Evolutionary conservation across 768 basidiomycete species (phyloP).

Genomic region (Pholiota conissans): DNA sequence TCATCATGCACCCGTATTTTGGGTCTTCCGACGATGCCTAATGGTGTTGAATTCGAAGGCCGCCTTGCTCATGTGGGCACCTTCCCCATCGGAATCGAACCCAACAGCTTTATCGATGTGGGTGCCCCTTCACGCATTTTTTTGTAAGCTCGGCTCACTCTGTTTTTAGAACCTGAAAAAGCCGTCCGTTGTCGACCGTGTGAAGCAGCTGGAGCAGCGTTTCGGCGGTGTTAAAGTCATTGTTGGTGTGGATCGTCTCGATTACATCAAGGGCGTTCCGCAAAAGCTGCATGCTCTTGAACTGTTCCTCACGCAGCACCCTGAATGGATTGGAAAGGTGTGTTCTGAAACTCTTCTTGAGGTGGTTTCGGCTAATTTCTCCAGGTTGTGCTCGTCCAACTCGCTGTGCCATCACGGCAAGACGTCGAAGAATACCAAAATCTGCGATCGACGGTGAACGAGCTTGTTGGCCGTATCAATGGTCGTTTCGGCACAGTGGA

Average conservation of each 20-base stretch:
- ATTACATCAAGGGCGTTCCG: slow-evolving; percentile 99
- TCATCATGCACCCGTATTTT: slow-evolving; percentile 98
- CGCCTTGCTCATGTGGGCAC: slow-evolving; percentile 96
- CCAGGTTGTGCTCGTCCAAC: slow-evolving; percentile 92
- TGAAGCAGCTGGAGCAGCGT: slow-evolving; percentile 80
- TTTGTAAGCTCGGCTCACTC: slow-evolving; percentile 5
- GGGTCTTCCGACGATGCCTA: slow-evolving; percentile 94
- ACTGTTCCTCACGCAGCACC: slow-evolving; percentile 94
- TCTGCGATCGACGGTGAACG: slow-evolving; percentile 91
- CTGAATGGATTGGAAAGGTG: slow-evolving; percentile 98
- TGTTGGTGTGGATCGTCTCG: slow-evolving; percentile 96
- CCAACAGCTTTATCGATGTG: slow-evolving; percentile 84
- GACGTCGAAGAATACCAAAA: slow-evolving; percentile 99
- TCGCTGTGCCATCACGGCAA: slow-evolving; percentile 96
- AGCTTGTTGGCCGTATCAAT: slow-evolving; percentile 97
- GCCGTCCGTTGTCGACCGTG: slow-evolving; percentile 76
- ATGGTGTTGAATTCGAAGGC: slow-evolving; percentile 95
- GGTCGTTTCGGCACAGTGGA: slow-evolving; percentile 99
- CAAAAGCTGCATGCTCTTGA: slow-evolving; percentile 98
- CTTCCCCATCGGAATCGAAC: slow-evolving; percentile 99
- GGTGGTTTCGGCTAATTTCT: slow-evolving; percentile 6
- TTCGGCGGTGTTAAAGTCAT: slow-evolving; percentile 96
- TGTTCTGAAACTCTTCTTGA: slow-evolving; percentile 10
- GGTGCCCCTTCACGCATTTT: slow-evolving; percentile 14
- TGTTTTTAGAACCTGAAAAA: slow-evolving; percentile 70